Base-by-base conservation (phyloP, 2,329 filamentous ascomycete species). In the Bisporella sp. region DNA sequence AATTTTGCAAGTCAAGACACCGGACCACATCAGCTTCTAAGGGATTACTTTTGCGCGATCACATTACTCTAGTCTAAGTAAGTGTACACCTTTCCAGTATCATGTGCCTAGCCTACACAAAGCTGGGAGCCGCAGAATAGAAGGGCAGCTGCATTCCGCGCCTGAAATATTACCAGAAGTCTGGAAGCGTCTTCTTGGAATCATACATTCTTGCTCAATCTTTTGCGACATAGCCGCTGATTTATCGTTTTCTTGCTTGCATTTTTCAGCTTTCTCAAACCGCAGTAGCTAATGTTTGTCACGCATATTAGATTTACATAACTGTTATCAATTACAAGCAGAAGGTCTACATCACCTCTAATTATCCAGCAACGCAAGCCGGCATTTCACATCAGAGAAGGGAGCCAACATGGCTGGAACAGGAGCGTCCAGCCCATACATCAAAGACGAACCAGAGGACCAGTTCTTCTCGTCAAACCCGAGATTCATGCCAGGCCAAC, bases 401-500 rank as follows among this genome's bases (percentile, higher is more conserved):
- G 50, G 46, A 59, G 47, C 54, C 48, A 62, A 59, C 47, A 66
- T 66, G 64, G 62, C 64, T 59, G 62, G 63, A 46, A 65, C 63
- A 54, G 64, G 64, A 54, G 59, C 62, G 53, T 65, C 64, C 53
- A 73, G 75, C 62, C 76, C 80, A 48, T 85, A 76, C 68, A 85
- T 87, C 69, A 86, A 87, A 71, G 75, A 77, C 69, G 81, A 86
- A 66, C 76, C 79, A 54, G 78, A 84, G 67, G 81, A 85, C 56
- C 76, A 77, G 62, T 71, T 71, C 60, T 83, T 76, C 69, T 52
- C 59, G 47, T 57, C 57, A 11, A 60, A 62, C 48, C 59, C 61
- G 47, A 57, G 62, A 58, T 64, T 55, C 57, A 64, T 66, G 56
- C 58, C 58, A 40, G 51, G 54, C 32, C 42, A 45, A 13, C 63